phyloP scores from a whole-genome alignment of 176 grass and related monocot species.

The Zizania latifolia region DNA sequence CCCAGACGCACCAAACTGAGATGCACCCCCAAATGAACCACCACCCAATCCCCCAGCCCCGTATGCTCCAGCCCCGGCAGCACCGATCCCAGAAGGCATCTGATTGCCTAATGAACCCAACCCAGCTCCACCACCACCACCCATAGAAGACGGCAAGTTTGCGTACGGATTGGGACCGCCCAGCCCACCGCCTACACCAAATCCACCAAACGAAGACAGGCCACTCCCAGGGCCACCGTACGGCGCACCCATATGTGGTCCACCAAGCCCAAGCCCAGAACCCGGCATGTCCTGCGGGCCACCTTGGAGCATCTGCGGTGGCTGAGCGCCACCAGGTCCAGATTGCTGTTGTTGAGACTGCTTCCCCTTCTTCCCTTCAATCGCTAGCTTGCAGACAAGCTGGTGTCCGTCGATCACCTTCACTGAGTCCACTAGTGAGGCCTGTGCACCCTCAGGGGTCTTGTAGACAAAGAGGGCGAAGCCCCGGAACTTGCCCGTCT shows the following conservation, averaged over 20 bases:
- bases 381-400: conserved; percentile 89
- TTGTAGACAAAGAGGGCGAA: conserved; percentile 96
- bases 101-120: conserved; percentile 49
- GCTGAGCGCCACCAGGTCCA: conserved; percentile 26
- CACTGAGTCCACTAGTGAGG: conserved; percentile 62
- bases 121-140: conserved; percentile 41
- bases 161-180: conserved; percentile 49
- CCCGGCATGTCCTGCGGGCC: conserved; percentile 41
- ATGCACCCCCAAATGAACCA: conserved; percentile 49
- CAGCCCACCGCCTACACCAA: conserved; percentile 28
- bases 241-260: conserved; percentile 38
- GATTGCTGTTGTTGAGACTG: conserved; percentile 42
- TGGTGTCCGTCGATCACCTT: conserved; percentile 87
- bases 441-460: conserved; percentile 68
- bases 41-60: conserved; percentile 45
- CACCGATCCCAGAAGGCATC: conserved; percentile 36
- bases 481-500: conserved; percentile 87
- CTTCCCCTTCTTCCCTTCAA: conserved; percentile 92
- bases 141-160: conserved; percentile 58
- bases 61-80: conserved; percentile 41
- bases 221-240: conserved; percentile 66
- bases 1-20: conserved; percentile 54
- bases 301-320: conserved; percentile 41
- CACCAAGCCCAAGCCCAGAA: conserved; percentile 45
- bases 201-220: conserved; percentile 42